Evolutionary conservation across 768 basidiomycete species (phyloP).

Genomic region (Punctularia strigosozonata): DNA sequence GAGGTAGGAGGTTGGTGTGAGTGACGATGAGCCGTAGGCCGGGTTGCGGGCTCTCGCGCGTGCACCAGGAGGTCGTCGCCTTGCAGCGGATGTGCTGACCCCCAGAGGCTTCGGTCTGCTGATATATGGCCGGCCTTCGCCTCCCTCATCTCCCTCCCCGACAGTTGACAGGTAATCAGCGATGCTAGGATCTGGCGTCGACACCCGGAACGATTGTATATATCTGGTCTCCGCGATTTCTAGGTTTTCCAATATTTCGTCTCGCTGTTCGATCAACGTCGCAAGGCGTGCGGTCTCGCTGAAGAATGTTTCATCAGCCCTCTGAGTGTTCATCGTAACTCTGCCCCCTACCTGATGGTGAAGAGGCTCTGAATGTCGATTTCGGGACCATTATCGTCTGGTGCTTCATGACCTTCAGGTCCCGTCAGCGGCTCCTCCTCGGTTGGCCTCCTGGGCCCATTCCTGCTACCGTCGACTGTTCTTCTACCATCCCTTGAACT

Average conservation of each 20-base stretch:
- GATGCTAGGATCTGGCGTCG: constrained; percentile 64
- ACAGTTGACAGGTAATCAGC: constrained; percentile 33
- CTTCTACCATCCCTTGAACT: constrained; percentile 12
- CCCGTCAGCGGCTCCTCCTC: background rate
- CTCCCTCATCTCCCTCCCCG: constrained; percentile 7
- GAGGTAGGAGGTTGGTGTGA: constrained; percentile 66
- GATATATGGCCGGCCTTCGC: constrained; percentile 43
- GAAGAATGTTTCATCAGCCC: constrained; percentile 4
- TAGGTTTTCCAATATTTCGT: constrained; percentile 65
- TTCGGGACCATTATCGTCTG: constrained; percentile 35
- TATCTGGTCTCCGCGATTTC: constrained; percentile 75
- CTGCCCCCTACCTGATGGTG: constrained; percentile 56
- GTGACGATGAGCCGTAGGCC: constrained; percentile 56
- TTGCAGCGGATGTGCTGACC: constrained; percentile 15
- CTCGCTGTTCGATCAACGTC: constrained; percentile 61
- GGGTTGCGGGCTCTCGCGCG: constrained; percentile 41
- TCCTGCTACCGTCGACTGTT: constrained; percentile 14
- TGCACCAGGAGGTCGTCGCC: too few species aligned
- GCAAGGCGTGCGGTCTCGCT: constrained; percentile 65
- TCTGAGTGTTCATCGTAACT: background rate
- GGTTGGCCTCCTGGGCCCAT: constrained; percentile 26
- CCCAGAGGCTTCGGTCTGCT: constrained; percentile 54
- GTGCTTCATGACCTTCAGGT: too few species aligned
- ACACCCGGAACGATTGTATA: constrained; percentile 61
- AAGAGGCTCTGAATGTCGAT: constrained; percentile 65